Evolutionary conservation across 225 moss, liverwort and hornwort species (phyloP), one percentile per base, ranked within the genome.

Genomic region (Takakia lepidozioides): DNA sequence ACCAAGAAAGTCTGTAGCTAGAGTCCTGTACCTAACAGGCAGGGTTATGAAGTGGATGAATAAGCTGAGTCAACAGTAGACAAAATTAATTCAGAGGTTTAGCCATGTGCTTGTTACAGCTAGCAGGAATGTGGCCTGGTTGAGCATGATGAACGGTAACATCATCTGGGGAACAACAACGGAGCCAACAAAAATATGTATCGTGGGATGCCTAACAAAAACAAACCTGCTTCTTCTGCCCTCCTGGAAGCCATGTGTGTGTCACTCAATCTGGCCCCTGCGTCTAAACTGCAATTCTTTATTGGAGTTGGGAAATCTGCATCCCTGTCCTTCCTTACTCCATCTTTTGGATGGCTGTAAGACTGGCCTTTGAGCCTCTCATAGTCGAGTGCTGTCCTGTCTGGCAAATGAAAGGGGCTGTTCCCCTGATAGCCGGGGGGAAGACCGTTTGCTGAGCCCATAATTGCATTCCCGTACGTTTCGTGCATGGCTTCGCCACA

Each of bases 141-240:
- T n/a, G n/a, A n/a, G n/a, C n/a, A n/a, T n/a, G n/a, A n/a, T n/a
- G n/a, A n/a, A n/a, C n/a, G n/a, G n/a, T n/a, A n/a, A n/a, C n/a
- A n/a, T n/a, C n/a, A n/a, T n/a, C n/a, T n/a, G n/a, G n/a, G n/a
- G n/a, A n/a, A n/a, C n/a, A n/a, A n/a, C n/a, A n/a, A n/a, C n/a
- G n/a, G n/a, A n/a, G n/a, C n/a, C n/a, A n/a, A n/a, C n/a, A n/a
- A n/a, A n/a, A n/a, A n/a, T n/a, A n/a, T n/a, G n/a, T n/a, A n/a
- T n/a, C n/a, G n/a, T n/a, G n/a, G n/a, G n/a, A n/a, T n/a, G n/a
- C n/a, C n/a, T n/a, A n/a, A n/a, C n/a, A n/a, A n/a, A n/a, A n/a
- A n/a, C 58, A 50, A 41, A 76, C 72, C 62, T 72, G 76, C 49
- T 72, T 81, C 72, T 60, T 60, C 76, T 40, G 68, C 76, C 55